Conservation (phyloP, 1,139 yeast species). For the Debaryomyces nepalensis region DNA sequence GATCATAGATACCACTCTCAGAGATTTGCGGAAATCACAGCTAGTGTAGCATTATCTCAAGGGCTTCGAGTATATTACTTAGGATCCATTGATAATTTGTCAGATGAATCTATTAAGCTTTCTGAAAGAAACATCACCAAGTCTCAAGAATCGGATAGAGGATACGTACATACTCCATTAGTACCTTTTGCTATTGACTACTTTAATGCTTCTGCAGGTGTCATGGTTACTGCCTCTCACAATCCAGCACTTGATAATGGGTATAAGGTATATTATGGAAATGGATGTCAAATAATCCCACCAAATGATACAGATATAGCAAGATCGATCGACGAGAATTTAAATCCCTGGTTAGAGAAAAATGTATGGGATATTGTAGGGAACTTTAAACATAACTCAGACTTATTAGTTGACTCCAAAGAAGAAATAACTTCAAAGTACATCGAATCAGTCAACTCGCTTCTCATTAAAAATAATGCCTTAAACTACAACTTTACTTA, state of each 20-base stretch:
- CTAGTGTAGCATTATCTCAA: slow-evolving; percentile 67
- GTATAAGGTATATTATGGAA: slow-evolving; percentile 89
- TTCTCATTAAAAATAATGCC: slow-evolving; percentile 28
- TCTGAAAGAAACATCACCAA: slow-evolving; percentile 15
- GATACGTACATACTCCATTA: slow-evolving; percentile 82
- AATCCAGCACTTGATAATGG: slow-evolving; percentile 95
- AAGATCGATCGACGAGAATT: slow-evolving; percentile 57
- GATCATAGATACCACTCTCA: slow-evolving; percentile 87
- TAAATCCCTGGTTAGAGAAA: slow-evolving; percentile 57
- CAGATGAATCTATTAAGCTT: slow-evolving; percentile 32
- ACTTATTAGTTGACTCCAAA: slow-evolving; percentile 32
- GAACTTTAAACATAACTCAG: slow-evolving; percentile 33
- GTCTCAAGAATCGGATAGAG: slow-evolving; percentile 15
- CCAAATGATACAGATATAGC: slow-evolving; percentile 86
- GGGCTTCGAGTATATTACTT: slow-evolving; percentile 74
- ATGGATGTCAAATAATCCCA: slow-evolving; percentile 95
- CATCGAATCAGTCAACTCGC: slow-evolving; percentile 31
- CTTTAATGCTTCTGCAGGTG: slow-evolving; percentile 72
- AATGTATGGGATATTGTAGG: slow-evolving; percentile 53
- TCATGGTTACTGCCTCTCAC: slow-evolving; percentile 97
- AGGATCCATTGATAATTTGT: slow-evolving; percentile 41
- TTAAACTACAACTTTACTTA: slow-evolving; percentile 62
- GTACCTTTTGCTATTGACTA: slow-evolving; percentile 86
- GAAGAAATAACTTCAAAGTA: slow-evolving; percentile 41
- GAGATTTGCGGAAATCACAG: slow-evolving; percentile 79